Base-by-base conservation (phyloP, 2,329 filamentous ascomycete genomes). In the Ceratocystis eucalypticola region DNA sequence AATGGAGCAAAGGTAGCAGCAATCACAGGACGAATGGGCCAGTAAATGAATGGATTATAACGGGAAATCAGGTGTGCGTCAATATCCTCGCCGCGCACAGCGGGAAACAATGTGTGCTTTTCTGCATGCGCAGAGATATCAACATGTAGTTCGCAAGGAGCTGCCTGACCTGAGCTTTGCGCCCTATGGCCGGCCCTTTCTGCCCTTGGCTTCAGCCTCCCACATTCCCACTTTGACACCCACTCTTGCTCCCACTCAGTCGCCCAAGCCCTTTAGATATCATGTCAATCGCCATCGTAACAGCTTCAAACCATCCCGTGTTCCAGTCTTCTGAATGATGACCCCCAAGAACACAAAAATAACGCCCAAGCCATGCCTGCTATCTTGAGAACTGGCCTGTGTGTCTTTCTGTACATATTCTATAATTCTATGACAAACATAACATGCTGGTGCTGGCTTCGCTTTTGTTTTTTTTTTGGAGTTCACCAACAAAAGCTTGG, bases 241-340 rank as follows among this genome's bases (percentile, higher is more conserved):
- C 25, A 57, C 25, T 33, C 12, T 7, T 7, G 30, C n/a, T 25
- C 17, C 48, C 48, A 30, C 53, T 30, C 15, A 57, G 53, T 30
- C 53, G 8, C 10, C 37, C 10, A 41, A 41, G 37, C 37, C 37
- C 28, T 10, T 28, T 30, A 57, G 53, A 57, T 57, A 57, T 28
- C 53, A 57, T 57, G 53, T 57, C 53, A 57, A 57, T 28, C n/a
- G 53, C 25, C 53, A 57, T 57, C 53, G 53, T 57, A 57, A 57
- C 53, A 57, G 30, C 25, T 57, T 57, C 22, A 30, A 15, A 57
- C 53, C 53, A 57, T 57, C 53, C 53, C 53, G 53, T 57, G 53
- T 33, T 17, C 53, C 53, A 30, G 22, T 22, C 25, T 30, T 30
- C 22, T 30, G 28, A 17, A 57, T 57, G 3, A 30, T n/a, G 28